These are phyloP conservation scores for Fusarium vanettenii DNA, from an alignment of 2,329 filamentous ascomycete species.

Conservation along the genomic window DNA sequence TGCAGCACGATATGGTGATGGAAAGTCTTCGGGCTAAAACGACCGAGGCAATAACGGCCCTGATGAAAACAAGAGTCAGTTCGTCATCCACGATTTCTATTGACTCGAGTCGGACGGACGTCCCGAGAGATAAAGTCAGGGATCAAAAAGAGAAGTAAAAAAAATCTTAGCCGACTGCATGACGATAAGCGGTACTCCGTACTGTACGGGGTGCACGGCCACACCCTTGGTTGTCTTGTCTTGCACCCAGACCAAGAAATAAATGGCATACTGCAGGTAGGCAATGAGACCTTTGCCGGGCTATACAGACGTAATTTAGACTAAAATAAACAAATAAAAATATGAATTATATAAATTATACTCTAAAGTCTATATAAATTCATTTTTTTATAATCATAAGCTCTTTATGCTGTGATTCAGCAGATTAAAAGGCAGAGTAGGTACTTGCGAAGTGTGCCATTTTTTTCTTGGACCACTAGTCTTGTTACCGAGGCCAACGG, in stretches of 20 bases:
- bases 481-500: conserved; percentile 33
- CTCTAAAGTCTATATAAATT: too few species aligned
- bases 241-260: too few species aligned
- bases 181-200: conserved; percentile 19
- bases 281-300: too few species aligned
- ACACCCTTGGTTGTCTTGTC: not conserved
- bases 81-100: conserved; percentile 6
- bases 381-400: too few species aligned
- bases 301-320: too few species aligned
- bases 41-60: conserved; percentile 4
- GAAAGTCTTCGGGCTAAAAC: not conserved
- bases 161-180: conserved; percentile 33
- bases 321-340: too few species aligned
- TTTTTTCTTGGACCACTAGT: too few species aligned
- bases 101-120: conserved; percentile 32
- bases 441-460: too few species aligned
- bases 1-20: not conserved
- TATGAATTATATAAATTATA: too few species aligned
- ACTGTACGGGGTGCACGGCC: conserved; percentile 32
- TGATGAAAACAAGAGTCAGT: conserved; percentile 1
- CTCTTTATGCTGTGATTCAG: too few species aligned
- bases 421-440: too few species aligned
- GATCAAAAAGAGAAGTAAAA: conserved; percentile 14
- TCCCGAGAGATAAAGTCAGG: conserved; percentile 38
- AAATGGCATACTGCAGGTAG: too few species aligned